A percentile compares a stretch with the other conserved stretches of the same genome.
Conservation (phyloP, 495 filamentous ascomycete genomes). For the Penicillium taxi region DNA sequence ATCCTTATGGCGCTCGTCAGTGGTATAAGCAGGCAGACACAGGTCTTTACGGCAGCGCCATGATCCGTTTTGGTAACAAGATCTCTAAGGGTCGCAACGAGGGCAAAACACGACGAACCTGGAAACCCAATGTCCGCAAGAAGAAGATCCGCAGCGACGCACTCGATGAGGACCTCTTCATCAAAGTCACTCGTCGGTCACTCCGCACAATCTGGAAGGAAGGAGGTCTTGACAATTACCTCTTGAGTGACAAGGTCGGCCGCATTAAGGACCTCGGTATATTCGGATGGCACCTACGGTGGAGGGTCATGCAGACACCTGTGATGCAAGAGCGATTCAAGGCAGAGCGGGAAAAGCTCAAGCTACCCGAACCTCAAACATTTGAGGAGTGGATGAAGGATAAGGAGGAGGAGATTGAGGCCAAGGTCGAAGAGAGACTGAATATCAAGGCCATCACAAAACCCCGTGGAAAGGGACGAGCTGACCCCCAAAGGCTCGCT, state of each 20-base stretch:
- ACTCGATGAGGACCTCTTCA: constrained; percentile 55
- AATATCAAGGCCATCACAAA: constrained; percentile 33
- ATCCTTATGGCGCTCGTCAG: constrained; percentile 73
- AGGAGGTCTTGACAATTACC: constrained; percentile 85
- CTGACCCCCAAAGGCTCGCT: constrained; percentile 15
- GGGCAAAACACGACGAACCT: constrained; percentile 75
- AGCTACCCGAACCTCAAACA: constrained; percentile 34
- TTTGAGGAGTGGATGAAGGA: constrained; percentile 36
- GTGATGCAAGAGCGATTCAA: constrained; percentile 52
- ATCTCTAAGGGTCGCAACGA: constrained; percentile 64
- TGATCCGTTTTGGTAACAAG: constrained; percentile 86
- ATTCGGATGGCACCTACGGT: constrained; percentile 79
- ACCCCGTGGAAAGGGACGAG: constrained; percentile 26
- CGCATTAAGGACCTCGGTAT: constrained; percentile 79
- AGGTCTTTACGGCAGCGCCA: constrained; percentile 71
- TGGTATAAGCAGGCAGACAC: constrained; percentile 82
- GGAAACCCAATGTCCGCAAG: constrained; percentile 79
- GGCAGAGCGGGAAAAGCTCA: constrained; percentile 44
- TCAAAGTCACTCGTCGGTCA: constrained; percentile 68
- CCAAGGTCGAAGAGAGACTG: constrained; percentile 25
- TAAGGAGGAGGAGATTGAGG: constrained; percentile 30
- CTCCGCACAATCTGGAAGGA: constrained; percentile 80
- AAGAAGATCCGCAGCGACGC: constrained; percentile 67
- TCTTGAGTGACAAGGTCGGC: constrained; percentile 62
- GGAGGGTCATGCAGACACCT: constrained; percentile 72